phyloP scores from a whole-genome alignment of 1,284 basidiomycete species.

The Malassezia caprae region DNA sequence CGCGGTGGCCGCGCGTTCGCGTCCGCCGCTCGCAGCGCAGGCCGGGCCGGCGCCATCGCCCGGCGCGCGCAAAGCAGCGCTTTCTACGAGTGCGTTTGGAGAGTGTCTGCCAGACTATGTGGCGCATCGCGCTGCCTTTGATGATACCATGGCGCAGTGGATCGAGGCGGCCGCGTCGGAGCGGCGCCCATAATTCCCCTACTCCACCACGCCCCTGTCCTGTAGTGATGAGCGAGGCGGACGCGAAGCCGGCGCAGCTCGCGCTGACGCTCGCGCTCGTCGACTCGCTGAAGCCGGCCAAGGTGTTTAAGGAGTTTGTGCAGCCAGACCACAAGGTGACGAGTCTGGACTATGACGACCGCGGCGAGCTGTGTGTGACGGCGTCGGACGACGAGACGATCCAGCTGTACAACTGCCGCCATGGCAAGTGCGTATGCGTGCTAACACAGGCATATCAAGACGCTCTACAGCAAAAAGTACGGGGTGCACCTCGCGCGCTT shows the following conservation, averaged over 20 bases:
- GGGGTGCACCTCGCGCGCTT: slow-evolving; percentile 87
- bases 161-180: neutral
- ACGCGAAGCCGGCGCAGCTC: slow-evolving; percentile 8
- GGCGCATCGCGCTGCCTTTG: slow-evolving; percentile 3
- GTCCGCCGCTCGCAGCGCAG: neutral
- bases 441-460: slow-evolving; percentile 56
- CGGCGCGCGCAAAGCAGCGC: neutral
- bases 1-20: neutral
- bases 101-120: slow-evolving; percentile 12
- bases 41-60: neutral
- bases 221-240: neutral
- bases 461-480: slow-evolving; percentile 85
- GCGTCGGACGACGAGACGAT: slow-evolving; percentile 89
- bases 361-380: slow-evolving; percentile 73
- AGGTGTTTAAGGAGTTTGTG: slow-evolving; percentile 58
- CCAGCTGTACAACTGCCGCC: slow-evolving; percentile 73
- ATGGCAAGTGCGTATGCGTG: slow-evolving; percentile 67
- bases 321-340: slow-evolving; percentile 56
- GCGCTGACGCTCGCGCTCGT: slow-evolving; percentile 23
- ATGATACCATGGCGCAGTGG: slow-evolving; percentile 13
- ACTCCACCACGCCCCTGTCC: neutral
- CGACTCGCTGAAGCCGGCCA: slow-evolving; percentile 63
- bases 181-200: slow-evolving; percentile 8
- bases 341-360: slow-evolving; percentile 78
- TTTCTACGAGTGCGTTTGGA: slow-evolving; percentile 8